Evolutionary conservation across 352 stramenopile species (phyloP).

Genomic region (Blastocystis sp.): DNA sequence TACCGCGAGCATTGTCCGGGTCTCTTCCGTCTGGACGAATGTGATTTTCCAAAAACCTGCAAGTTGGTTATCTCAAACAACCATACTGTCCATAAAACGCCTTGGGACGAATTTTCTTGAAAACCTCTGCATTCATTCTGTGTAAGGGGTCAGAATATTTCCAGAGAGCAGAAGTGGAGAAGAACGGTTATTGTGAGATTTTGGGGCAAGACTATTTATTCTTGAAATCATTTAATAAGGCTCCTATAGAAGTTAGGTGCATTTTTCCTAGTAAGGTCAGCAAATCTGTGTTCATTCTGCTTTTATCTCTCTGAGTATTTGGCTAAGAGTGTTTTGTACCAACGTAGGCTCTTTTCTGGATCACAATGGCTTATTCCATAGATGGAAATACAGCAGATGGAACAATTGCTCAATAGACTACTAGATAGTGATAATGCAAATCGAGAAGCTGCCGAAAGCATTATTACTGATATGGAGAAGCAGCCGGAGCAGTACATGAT

Average conservation of each 20-base stretch:
- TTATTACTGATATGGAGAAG: constrained; percentile 30
- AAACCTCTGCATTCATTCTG: constrained; percentile 34
- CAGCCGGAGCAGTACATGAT: constrained; percentile 30
- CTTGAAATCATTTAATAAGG: neutral
- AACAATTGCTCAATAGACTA: constrained; percentile 29
- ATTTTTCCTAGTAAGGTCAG: neutral
- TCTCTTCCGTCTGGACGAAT: constrained; percentile 51
- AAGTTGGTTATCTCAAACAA: neutral
- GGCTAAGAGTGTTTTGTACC: neutral
- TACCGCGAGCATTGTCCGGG: neutral
- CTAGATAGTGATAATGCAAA: constrained; percentile 6
- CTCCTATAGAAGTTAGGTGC: neutral
- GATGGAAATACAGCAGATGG: constrained; percentile 28
- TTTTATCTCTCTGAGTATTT: neutral
- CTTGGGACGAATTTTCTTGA: constrained; percentile 48
- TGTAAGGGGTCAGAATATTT: neutral
- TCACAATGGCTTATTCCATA: neutral
- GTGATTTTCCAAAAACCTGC: constrained; percentile 50
- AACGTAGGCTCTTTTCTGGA: neutral
- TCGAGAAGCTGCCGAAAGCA: neutral
- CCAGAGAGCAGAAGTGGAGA: neutral
- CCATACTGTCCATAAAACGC: constrained; percentile 35
- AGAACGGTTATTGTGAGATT: neutral
- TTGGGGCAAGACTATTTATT: neutral
- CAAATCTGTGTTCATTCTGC: neutral